Base-by-base conservation (phyloP, 495 filamentous ascomycete genomes). In the Xylaria sp. region DNA sequence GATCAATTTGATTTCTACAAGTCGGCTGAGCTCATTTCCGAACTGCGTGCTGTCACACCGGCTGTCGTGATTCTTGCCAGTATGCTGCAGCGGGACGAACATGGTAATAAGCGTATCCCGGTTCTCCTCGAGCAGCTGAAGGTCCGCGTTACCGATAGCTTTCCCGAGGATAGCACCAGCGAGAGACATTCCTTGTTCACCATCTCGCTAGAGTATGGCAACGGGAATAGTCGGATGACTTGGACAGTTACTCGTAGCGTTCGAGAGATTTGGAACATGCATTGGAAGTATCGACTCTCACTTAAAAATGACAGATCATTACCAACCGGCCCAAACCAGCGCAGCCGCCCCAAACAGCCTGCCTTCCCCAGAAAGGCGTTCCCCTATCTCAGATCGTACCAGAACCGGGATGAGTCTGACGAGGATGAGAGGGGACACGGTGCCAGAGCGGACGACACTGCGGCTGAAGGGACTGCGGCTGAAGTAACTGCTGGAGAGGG, bases 61-160 rank as follows among this genome's bases (percentile, higher is more conserved):
- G 96, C 96, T 14, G 96, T 93, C 29, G 80, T 98, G 66, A 97
- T 99, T 71, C 82, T 98, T 52, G 96, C 96, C 8, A 97, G 93
- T 74, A 97, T 97, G 91, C 95, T 97, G 75, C 96, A 99, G 80
- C 87, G 96, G 46, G 96, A 99, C 72, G 96, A 99, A 79, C 93
- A 97, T 72, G 94, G 94, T 50, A 96, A 97, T 82, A 96, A 92
- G 77, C 88, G 95, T 41, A 97, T 98, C 57, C 96, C 96, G 1
- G 93, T 99, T 61, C 86, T 99, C 7, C 86, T 99, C 3, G 96
- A 99, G 78, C 96, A 99, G 81, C 85, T 99, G 61, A 97, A 97
- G 76, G 86, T 99, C 61, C 88, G 89, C 19, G 91, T 99, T 50
- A 90, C 88, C 15, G 93, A 97, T 74, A 97, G 92, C 75, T 76